Evolutionary conservation across 2,329 filamentous ascomycete species (phyloP).

Genomic region (Calonectria montana): DNA sequence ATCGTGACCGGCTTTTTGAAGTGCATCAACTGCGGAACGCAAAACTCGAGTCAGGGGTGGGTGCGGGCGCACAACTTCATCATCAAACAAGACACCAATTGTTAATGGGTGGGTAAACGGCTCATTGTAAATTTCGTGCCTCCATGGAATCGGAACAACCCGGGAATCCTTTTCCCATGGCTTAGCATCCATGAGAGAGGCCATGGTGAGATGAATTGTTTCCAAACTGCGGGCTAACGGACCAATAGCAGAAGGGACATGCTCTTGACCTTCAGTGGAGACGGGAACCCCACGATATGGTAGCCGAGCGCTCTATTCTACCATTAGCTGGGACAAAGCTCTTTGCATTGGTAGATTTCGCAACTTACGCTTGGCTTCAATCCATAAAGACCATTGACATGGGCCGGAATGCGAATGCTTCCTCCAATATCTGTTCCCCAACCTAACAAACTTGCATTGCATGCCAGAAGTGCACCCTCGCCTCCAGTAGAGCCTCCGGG

Average conservation of each 20-base stretch:
- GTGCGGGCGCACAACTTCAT: constrained; percentile 67
- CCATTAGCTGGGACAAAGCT: rapidly evolving
- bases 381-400: constrained; percentile 38
- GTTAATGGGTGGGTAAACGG: constrained; percentile 56
- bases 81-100: constrained; percentile 62
- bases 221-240: constrained; percentile 61
- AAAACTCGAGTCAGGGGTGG: constrained; percentile 61
- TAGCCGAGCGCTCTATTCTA: constrained; percentile 62
- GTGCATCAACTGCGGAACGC: constrained; percentile 46
- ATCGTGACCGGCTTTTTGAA: constrained; percentile 63
- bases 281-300: constrained; percentile 70
- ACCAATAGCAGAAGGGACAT: constrained; percentile 72
- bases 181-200: constrained; percentile 56
- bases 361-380: constrained; percentile 44
- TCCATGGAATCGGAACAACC: constrained; percentile 66
- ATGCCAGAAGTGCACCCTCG: constrained; percentile 34
- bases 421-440: constrained; percentile 44
- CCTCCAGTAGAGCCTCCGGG: constrained; percentile 43
- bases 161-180: constrained; percentile 68
- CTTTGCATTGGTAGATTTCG: neutral
- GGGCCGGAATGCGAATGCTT: constrained; percentile 41
- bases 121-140: constrained; percentile 55
- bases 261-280: constrained; percentile 72
- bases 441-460: constrained; percentile 33
- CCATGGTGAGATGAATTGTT: constrained; percentile 62